phyloP scores from a whole-genome alignment of 2,329 filamentous ascomycete genomes.

The Ophiostoma perfectum region DNA sequence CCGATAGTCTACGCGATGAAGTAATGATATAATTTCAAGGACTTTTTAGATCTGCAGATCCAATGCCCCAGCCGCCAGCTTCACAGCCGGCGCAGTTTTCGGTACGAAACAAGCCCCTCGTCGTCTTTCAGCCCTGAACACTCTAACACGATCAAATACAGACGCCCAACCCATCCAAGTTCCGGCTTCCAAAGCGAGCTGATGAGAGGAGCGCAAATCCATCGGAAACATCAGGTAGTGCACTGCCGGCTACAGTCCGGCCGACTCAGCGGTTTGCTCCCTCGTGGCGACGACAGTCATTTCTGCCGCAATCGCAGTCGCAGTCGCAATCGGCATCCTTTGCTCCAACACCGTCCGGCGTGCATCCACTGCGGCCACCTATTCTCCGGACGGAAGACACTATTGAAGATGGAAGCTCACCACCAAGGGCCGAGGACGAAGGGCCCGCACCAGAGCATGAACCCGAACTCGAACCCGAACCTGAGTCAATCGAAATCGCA shows the following conservation, averaged over 20 bases:
- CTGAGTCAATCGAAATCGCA: neutral
- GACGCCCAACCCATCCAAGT: slow-evolving; percentile 15
- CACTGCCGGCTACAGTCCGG: slow-evolving; percentile 11
- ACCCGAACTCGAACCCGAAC: neutral
- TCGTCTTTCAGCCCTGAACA: no score
- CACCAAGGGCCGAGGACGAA: neutral
- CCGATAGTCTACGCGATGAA: neutral
- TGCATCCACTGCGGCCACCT: neutral
- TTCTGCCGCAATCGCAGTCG: slow-evolving; percentile 1
- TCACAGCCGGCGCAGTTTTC: slow-evolving; percentile 17
- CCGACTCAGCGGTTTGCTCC: slow-evolving; percentile 21
- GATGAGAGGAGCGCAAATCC: neutral
- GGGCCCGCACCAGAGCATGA: neutral
- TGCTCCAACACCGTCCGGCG: neutral
- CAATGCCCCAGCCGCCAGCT: slow-evolving; percentile 7
- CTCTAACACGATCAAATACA: neutral
- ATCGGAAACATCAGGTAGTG: neutral
- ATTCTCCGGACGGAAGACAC: slow-evolving; percentile 8
- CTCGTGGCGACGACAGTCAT: slow-evolving; percentile 14
- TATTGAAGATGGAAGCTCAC: slow-evolving; percentile 24
- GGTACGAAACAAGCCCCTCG: neutral
- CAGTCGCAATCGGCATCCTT: neutral
- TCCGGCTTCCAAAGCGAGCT: slow-evolving; percentile 1
- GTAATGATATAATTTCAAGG: neutral
- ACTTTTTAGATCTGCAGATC: neutral